A percentile compares a stretch with the other conserved stretches of the same genome.
These are phyloP conservation scores for Suillus subaureus DNA, from an alignment of 768 basidiomycete genomes.

Conservation along the genomic window DNA sequence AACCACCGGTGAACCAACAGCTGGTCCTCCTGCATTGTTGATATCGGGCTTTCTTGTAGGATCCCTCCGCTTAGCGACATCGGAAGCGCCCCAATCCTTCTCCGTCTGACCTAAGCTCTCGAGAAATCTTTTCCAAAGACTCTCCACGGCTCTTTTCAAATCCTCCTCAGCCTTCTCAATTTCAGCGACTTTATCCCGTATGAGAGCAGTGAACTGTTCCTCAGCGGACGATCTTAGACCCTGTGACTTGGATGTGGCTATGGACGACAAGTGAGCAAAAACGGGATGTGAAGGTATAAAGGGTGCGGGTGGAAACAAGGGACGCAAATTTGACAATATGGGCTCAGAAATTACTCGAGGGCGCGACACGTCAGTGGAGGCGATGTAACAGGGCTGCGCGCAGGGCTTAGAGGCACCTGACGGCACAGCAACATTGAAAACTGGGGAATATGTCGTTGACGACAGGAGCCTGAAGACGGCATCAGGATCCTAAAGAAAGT, in stretches of 20 bases:
- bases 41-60: constrained; percentile 21
- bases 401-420: constrained; percentile 24
- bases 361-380: constrained; percentile 32
- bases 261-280: constrained; percentile 62
- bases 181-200: constrained; percentile 55
- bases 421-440: constrained; percentile 51
- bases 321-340: constrained; percentile 55
- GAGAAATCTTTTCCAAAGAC: constrained; percentile 62
- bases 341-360: constrained; percentile 24
- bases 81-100: constrained; percentile 34
- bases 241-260: constrained; percentile 59
- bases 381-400: constrained; percentile 27
- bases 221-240: constrained; percentile 59
- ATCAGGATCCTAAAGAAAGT: constrained; percentile 27
- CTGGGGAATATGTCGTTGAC: constrained; percentile 45
- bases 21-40: constrained; percentile 23
- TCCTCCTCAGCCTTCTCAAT: constrained; percentile 56
- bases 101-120: constrained; percentile 48
- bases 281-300: constrained; percentile 76
- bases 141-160: constrained; percentile 59
- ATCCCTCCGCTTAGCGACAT: constrained; percentile 23
- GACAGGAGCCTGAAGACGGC: constrained; percentile 31
- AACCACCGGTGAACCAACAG: constrained; percentile 36
- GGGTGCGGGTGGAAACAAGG: constrained; percentile 74
- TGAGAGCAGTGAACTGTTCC: constrained; percentile 53